Conservation (phyloP, 2,329 filamentous ascomycete species). For the Hymenoscyphus occultus region DNA sequence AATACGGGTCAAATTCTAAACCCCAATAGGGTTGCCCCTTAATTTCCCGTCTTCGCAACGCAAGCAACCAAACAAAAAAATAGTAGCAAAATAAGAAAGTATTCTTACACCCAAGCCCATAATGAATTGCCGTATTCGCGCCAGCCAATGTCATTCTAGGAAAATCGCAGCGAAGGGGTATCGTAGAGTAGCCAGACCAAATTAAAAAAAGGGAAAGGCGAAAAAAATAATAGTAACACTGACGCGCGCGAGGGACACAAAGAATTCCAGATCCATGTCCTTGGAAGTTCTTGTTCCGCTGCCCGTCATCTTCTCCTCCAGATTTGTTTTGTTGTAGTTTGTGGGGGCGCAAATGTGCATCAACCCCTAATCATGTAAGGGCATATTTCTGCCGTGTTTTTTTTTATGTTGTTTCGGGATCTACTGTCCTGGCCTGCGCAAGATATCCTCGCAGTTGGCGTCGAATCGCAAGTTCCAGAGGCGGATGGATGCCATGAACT, state of each 20-base stretch:
- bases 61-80: neutral
- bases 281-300: neutral
- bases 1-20: no score
- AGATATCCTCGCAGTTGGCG: conserved; percentile 88
- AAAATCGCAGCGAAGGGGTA: conserved; percentile 3
- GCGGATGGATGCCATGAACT: conserved; percentile 84
- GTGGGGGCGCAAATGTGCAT: neutral
- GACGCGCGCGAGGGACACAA: neutral
- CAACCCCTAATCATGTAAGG: neutral
- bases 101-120: neutral
- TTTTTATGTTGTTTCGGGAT: neutral
- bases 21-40: no score
- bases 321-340: neutral
- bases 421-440: conserved; percentile 52
- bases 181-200: neutral
- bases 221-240: neutral
- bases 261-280: neutral
- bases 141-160: neutral
- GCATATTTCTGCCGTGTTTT: conserved; percentile 6
- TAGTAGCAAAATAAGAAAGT: neutral
- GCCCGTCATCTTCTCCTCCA: neutral
- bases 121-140: neutral
- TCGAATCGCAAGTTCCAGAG: conserved; percentile 92
- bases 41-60: no score
- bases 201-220: neutral